Conservation (phyloP, 352 stramenopile genomes). For the Thalassiosira ordinaria region DNA sequence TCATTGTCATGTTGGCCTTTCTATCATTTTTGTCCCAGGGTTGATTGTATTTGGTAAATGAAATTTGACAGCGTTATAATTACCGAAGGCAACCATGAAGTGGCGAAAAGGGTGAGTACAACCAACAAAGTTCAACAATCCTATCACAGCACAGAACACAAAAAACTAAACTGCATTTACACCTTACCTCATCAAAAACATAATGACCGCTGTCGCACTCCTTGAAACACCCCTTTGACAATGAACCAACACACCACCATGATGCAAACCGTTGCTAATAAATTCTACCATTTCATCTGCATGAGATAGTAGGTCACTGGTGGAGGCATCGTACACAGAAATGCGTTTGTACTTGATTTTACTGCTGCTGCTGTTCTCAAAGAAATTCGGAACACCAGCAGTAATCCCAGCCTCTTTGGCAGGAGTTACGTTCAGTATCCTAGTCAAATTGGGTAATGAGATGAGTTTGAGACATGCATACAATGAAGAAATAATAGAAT, state of each 20-base stretch:
- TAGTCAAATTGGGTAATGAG: no score
- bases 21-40: no score
- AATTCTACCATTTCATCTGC: constrained; percentile 67
- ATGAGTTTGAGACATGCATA: no score
- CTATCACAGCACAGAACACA: no score
- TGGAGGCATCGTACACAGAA: constrained; percentile 71
- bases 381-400: constrained; percentile 79
- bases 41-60: no score
- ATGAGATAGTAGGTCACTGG: constrained; percentile 49
- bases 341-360: constrained; percentile 73
- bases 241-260: constrained; percentile 78
- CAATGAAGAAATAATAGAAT: no score
- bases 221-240: constrained; percentile 70
- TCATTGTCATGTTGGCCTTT: constrained; percentile 52
- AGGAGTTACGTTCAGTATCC: constrained; percentile 70
- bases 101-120: no score
- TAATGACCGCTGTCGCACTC: constrained; percentile 64
- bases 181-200: constrained; percentile 76
- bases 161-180: no score
- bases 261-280: constrained; percentile 69
- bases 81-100: no score
- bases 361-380: constrained; percentile 52
- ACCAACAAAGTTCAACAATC: no score
- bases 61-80: no score
- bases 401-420: constrained; percentile 59